Conservation (phyloP, 1,139 yeast species). For the Blastobotrys aristatus region DNA sequence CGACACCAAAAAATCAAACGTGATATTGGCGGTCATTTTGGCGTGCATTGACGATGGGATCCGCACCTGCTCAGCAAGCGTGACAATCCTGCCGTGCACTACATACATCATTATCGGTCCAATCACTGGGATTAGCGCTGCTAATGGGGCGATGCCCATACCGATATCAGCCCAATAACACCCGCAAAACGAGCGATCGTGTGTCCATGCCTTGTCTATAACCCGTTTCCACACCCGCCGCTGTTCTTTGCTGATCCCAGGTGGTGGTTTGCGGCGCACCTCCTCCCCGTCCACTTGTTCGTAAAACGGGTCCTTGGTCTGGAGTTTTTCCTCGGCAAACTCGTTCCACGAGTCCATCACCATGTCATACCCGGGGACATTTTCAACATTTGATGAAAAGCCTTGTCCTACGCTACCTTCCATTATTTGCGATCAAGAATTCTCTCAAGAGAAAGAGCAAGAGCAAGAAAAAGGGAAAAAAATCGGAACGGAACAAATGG, state of each 20-base stretch:
- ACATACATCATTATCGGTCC: conserved; percentile 81
- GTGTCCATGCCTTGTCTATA: conserved; percentile 77
- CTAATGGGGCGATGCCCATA: conserved; percentile 56
- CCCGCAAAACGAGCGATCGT: conserved; percentile 76
- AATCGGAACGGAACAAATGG: not conserved
- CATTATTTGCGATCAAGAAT: not conserved
- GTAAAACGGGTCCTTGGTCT: conserved; percentile 66
- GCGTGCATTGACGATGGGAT: conserved; percentile 58
- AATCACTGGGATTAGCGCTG: conserved; percentile 64
- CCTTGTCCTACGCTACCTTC: not conserved
- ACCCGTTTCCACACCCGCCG: conserved; percentile 63
- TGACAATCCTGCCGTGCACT: conserved; percentile 62
- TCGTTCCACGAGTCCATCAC: conserved; percentile 58
- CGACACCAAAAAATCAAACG: conserved; percentile 65
- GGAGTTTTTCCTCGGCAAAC: conserved; percentile 55
- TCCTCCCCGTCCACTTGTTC: conserved; percentile 48
- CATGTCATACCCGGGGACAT: conserved; percentile 53
- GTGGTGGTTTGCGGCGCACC: conserved; percentile 55
- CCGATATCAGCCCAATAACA: conserved; percentile 77
- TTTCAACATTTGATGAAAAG: conserved; percentile 38
- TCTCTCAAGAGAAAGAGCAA: not conserved
- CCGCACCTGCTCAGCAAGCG: conserved; percentile 51
- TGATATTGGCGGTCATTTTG: conserved; percentile 68
- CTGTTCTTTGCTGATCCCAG: conserved; percentile 55
- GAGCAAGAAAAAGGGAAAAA: not conserved